Evolutionary conservation across 768 basidiomycete genomes (phyloP).

Genomic region (Nidula microcarpa): DNA sequence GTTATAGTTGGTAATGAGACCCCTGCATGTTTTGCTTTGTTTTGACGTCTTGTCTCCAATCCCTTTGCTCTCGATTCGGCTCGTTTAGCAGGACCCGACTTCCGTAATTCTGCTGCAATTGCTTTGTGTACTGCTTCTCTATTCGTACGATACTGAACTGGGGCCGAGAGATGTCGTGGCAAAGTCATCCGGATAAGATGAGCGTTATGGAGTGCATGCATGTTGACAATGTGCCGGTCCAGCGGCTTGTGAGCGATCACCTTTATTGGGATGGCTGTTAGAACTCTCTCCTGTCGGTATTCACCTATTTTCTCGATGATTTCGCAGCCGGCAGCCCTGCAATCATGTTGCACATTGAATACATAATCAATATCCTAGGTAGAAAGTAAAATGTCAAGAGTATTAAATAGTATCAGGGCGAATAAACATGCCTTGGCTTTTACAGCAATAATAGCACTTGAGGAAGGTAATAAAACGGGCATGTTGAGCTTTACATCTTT

Average conservation of each 20-base stretch:
- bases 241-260: slow-evolving; percentile 8
- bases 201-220: slow-evolving; percentile 26
- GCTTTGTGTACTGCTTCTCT: neutral
- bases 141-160: slow-evolving; percentile 6
- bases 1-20: too few species aligned
- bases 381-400: neutral
- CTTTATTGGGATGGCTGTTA: neutral
- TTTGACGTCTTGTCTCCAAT: slow-evolving; percentile 8
- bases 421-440: neutral
- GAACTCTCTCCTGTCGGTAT: slow-evolving; percentile 7
- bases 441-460: neutral
- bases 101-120: slow-evolving; percentile 4
- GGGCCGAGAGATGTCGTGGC: slow-evolving; percentile 14
- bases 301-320: neutral
- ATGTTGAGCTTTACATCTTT: neutral
- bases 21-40: neutral
- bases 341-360: slow-evolving; percentile 9
- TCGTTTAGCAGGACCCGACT: slow-evolving; percentile 8
- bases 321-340: neutral
- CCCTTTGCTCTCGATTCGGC: slow-evolving; percentile 10
- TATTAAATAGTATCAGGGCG: neutral
- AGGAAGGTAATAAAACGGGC: neutral
- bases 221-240: slow-evolving; percentile 18
- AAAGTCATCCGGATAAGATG: slow-evolving; percentile 16
- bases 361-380: slow-evolving; percentile 3